Conservation (phyloP, 768 basidiomycete genomes). For the Trametes punicea region DNA sequence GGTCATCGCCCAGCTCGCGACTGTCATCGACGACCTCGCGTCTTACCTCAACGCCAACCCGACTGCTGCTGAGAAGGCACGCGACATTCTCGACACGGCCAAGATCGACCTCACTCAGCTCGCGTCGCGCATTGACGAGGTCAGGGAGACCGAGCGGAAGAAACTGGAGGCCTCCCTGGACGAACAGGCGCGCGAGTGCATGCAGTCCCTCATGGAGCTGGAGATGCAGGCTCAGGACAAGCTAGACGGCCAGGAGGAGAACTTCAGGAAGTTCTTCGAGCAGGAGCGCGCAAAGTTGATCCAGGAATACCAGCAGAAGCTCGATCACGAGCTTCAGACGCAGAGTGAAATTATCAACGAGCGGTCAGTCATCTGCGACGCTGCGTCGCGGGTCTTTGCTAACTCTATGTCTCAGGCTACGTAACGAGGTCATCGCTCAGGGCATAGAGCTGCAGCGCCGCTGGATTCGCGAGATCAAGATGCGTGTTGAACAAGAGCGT, state of each 20-base stretch:
- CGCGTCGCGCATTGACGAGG: constrained; percentile 69
- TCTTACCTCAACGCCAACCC: constrained; percentile 78
- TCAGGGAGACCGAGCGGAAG: constrained; percentile 74
- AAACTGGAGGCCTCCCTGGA: constrained; percentile 67
- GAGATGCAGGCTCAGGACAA: constrained; percentile 86
- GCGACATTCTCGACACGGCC: constrained; percentile 74
- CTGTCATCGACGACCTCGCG: constrained; percentile 89
- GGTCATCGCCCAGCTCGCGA: constrained; percentile 88
- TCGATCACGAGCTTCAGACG: constrained; percentile 78
- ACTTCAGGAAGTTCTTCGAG: constrained; percentile 77
- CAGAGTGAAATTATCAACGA: constrained; percentile 95
- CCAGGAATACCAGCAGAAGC: constrained; percentile 78
- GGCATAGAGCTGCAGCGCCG: constrained; percentile 96
- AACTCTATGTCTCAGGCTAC: constrained; percentile 52
- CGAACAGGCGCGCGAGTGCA: constrained; percentile 83
- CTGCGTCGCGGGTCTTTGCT: neutral
- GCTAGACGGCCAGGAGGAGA: constrained; percentile 81
- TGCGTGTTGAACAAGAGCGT: constrained; percentile 94
- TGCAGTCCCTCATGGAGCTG: constrained; percentile 70
- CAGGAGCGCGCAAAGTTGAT: constrained; percentile 71
- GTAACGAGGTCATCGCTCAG: constrained; percentile 92
- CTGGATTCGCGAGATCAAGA: constrained; percentile 96
- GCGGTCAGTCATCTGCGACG: constrained; percentile 61
- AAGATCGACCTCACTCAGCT: constrained; percentile 78
- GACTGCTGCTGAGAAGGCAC: constrained; percentile 60